Evolutionary conservation across 2,329 filamentous ascomycete genomes (phyloP), one percentile per base, ranked within the genome.

Genomic region (Penicillium polonicum): DNA sequence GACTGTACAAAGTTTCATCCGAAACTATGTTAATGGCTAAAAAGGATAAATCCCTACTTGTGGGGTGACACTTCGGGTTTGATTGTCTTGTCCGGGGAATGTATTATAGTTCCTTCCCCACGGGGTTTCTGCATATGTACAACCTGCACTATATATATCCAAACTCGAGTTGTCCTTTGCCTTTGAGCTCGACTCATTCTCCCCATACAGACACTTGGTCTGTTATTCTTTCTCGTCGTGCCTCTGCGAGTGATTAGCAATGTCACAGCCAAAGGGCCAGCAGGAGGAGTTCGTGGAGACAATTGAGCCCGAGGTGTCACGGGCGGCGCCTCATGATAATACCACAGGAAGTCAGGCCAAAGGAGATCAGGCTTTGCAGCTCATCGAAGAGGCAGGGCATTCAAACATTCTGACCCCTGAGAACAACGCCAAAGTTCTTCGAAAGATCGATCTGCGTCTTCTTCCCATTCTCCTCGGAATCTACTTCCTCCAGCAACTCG

Each of bases 401-500:
- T 74, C 74, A 2, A 74, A 83, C 35, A 65, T 79, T 41, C 76
- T 85, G 7, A 82, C 82, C 0, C 73, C 79, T 0, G 79, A 78
- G 48, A 83, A 84, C 63, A 83, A 85, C 68, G 75, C 74, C 50
- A 74, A 78, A 41, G 77, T 84, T 6, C 70, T 84, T 39, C 75
- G 77, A 29, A 77, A 76, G 60, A 83, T 84, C 55, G 82, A 84
- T 64, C 66, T 79, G 25, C 69, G 76, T 50, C 76, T 85, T 23
- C 71, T 84, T 13, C 81, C 82, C 0, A 78, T 83, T 53, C 81
- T 88, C 57, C 74, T 87, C 12, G 78, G 79, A 7, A 83, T 86
- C 21, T 88, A 88, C 71, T 87, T 85, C 65, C 77, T 88, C 0
- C 85, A 88, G 61, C 81, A 80, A 12, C 76, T 87, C 6, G 85